A percentile compares a stretch with the other conserved stretches of the same genome.
These are phyloP conservation scores for Acephala macrosclerotiorum DNA, from an alignment of 2,329 filamentous ascomycete species.

Conservation along the genomic window DNA sequence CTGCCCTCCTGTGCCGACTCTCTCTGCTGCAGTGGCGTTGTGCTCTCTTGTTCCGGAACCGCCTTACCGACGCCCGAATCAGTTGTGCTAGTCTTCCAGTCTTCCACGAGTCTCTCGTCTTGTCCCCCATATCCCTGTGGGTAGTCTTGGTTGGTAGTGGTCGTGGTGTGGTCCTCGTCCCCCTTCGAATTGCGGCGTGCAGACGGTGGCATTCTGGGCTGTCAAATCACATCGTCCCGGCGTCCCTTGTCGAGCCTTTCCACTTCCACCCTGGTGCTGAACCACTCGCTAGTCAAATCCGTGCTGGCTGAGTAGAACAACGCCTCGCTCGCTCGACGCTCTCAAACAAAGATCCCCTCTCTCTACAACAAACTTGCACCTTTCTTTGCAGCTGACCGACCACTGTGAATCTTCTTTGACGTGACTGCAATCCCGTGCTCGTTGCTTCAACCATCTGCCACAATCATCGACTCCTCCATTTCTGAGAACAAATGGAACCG, in stretches of 20 bases:
- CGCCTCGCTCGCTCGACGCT: slow-evolving; percentile 10
- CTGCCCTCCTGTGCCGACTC: neutral
- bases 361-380: slow-evolving; percentile 15
- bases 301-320: slow-evolving; percentile 19
- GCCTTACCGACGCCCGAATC: slow-evolving; percentile 5
- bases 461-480: slow-evolving; percentile 12
- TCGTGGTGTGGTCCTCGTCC: neutral
- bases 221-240: neutral
- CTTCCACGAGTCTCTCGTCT: slow-evolving; percentile 2
- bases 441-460: slow-evolving; percentile 1
- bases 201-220: slow-evolving; percentile 8
- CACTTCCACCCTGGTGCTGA: neutral
- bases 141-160: too few relatives aligned
- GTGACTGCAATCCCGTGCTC: slow-evolving; percentile 9
- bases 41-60: neutral
- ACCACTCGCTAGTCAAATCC: slow-evolving; percentile 11
- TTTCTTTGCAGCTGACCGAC: slow-evolving; percentile 13
- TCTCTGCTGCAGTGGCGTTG: neutral
- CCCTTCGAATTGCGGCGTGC: neutral
- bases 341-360: slow-evolving; percentile 23
- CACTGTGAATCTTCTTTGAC: slow-evolving; percentile 16
- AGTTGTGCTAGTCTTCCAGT: neutral
- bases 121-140: neutral
- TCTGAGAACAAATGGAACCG: slow-evolving; percentile 28
- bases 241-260: slow-evolving; percentile 7